These are phyloP conservation scores for Chaetomiaceae sp. DNA, from an alignment of 2,329 filamentous ascomycete species.

Conservation along the genomic window DNA sequence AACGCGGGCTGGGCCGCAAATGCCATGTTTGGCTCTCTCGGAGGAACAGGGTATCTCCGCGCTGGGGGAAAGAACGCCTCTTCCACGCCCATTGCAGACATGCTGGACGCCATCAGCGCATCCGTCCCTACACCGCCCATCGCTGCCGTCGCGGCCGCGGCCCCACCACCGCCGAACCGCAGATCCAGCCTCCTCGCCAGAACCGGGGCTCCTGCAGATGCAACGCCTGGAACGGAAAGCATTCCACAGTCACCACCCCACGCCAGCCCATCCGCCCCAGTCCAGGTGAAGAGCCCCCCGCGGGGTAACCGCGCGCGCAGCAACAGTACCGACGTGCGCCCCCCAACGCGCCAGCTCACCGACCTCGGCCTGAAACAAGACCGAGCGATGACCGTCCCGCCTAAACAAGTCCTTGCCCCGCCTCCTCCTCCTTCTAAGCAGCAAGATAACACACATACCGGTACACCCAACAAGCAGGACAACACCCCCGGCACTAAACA, in stretches of 20 bases:
- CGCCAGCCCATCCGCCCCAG: conserved; percentile 17
- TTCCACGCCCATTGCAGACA: conserved; percentile 29
- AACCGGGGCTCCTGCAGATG: conserved; percentile 33
- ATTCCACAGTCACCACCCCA: conserved; percentile 23
- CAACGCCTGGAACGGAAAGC: conserved; percentile 20
- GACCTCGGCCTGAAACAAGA: conserved; percentile 18
- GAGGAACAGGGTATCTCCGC: conserved; percentile 33
- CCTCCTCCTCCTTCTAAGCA: conserved; percentile 23
- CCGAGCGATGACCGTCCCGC: conserved; percentile 26
- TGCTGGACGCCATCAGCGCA: conserved; percentile 43
- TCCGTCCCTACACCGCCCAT: conserved; percentile 39
- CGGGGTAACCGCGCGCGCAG: conserved; percentile 24
- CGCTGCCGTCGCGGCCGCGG: conserved; percentile 25
- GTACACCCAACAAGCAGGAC: conserved; percentile 12
- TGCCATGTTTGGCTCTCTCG: conserved; percentile 42
- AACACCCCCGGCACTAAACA: conserved; percentile 27
- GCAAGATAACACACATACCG: background rate
- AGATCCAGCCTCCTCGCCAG: conserved; percentile 51
- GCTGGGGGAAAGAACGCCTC: conserved; percentile 23
- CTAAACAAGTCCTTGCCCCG: conserved; percentile 18
- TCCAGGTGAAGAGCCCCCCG: conserved; percentile 28
- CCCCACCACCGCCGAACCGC: conserved; percentile 47
- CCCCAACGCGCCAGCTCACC: conserved; percentile 7
- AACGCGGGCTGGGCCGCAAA: conserved; percentile 44
- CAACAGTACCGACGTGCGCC: conserved; percentile 26